Base-by-base conservation (phyloP, 1,284 basidiomycete species). In the Trametes hirsuta region DNA sequence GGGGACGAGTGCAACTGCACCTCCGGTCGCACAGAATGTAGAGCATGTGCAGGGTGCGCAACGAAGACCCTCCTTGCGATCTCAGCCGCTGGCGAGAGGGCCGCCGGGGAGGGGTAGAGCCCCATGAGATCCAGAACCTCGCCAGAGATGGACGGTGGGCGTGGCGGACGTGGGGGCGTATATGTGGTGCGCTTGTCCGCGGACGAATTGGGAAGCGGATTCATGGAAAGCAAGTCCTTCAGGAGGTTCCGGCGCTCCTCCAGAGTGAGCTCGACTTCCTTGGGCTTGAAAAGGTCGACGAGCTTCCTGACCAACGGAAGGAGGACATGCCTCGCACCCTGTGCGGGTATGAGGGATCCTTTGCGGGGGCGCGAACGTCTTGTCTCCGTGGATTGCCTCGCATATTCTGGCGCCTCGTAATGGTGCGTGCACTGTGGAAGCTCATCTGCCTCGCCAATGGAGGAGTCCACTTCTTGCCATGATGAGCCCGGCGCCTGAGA, bases 81-180 rank as follows among this genome's bases (percentile, higher is more conserved):
- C 1, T 47, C 14, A n/a, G 9, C 18, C 3, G 3, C 18, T 0
- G 24, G 37, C 9, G 18, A n/a, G 6, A 41, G 40, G 1, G 18
- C 30, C 9, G 34, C 47, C 11, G 22, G 51, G 21, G 40, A 53
- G 1, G 49, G 45, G 9, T 21, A 41, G 10, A 25, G 18, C 10
- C 24, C 34, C 18, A 57, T 47, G 6, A 45, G 15, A 4, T 57
- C 51, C 25, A 61, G 21, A 18, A 61, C 22, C 18, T 58, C 59
- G 4, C 30, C 10, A 5, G 50, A 55, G 18, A 61, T 46, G 5
- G 55, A 37, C 8, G 47, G 14, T 1, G 55, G 55, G 1, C 59
- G 51, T 0, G 55, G 59, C 25, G 59, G 55, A 11, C 51, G 59
- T 8, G 34, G 6, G 42, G 52, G 24, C 9, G 44, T 9, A 10